Conservation (phyloP, 495 filamentous ascomycete species). For the Durotheca rogersii region DNA sequence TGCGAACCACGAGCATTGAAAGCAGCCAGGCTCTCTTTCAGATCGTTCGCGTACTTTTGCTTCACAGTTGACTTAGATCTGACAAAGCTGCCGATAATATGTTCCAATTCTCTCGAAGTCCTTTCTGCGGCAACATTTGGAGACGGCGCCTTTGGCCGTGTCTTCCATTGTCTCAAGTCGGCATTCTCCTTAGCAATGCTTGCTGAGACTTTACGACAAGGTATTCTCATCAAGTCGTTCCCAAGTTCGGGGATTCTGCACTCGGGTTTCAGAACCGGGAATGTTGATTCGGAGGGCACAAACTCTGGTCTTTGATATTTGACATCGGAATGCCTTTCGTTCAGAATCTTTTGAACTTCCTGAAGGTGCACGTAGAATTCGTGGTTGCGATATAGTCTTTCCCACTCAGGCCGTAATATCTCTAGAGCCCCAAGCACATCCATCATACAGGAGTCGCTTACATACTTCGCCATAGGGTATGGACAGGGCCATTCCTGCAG, state of each 20-base stretch:
- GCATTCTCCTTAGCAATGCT: background rate
- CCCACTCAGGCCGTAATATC: conserved; percentile 49
- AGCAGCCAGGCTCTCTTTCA: conserved; percentile 13
- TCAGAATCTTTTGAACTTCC: conserved; percentile 43
- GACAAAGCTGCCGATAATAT: conserved; percentile 11
- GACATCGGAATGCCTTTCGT: conserved; percentile 19
- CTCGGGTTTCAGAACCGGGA: conserved; percentile 3
- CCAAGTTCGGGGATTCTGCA: conserved; percentile 8
- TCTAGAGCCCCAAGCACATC: conserved; percentile 42
- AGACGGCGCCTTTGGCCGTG: background rate
- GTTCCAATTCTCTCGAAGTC: conserved; percentile 4
- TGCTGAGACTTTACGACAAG: background rate
- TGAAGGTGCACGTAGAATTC: conserved; percentile 47
- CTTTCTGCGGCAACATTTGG: background rate
- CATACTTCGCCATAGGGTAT: conserved; percentile 6
- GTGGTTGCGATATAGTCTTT: conserved; percentile 46
- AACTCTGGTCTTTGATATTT: conserved; percentile 10
- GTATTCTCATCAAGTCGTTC: conserved; percentile 8
- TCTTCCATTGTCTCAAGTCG: background rate
- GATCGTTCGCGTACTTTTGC: conserved; percentile 26
- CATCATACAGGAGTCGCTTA: conserved; percentile 23
- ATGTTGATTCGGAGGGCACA: conserved; percentile 4
- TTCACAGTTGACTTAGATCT: conserved; percentile 17
- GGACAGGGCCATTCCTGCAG: conserved; percentile 39
- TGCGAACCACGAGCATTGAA: conserved; percentile 1